Percentiles rank a stretch among this genome's conserved stretches.
phyloP scores from a whole-genome alignment of 257 asterid species.

The Solanum chiquidenum region DNA sequence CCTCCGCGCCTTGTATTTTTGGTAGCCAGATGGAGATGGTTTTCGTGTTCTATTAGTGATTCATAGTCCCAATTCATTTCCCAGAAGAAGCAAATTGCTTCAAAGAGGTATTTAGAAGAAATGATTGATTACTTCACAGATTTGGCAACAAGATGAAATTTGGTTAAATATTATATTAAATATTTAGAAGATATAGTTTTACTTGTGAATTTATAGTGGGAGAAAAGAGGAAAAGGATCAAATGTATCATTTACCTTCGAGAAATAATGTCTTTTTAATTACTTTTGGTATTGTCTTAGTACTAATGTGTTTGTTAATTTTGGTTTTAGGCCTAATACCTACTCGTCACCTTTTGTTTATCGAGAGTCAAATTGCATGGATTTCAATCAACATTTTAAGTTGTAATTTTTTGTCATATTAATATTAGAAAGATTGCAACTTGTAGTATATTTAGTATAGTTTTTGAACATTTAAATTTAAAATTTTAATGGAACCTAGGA shows the following conservation, averaged over 20 bases:
- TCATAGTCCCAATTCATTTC: slow-evolving; percentile 27
- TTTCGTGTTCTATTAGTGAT: slow-evolving; percentile 25
- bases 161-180: neutral
- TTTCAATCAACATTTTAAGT: neutral
- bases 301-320: neutral
- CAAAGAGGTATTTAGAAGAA: slow-evolving; percentile 1
- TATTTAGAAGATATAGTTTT: neutral
- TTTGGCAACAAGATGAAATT: slow-evolving; percentile 4
- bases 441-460: neutral
- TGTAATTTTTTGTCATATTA: neutral
- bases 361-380: neutral
- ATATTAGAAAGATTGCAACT: too few species aligned
- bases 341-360: neutral
- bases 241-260: neutral
- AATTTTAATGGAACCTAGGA: neutral
- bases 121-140: neutral
- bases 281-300: neutral
- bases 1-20: slow-evolving; percentile 14
- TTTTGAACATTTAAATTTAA: neutral
- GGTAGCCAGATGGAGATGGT: slow-evolving; percentile 32
- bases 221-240: neutral
- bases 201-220: neutral
- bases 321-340: neutral
- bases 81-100: slow-evolving; percentile 2
- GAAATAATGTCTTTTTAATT: neutral